Evolutionary conservation across 164 flowering plant species (phyloP), one percentile per base, ranked within the genome.

Genomic region (Magnolia officinalis): DNA sequence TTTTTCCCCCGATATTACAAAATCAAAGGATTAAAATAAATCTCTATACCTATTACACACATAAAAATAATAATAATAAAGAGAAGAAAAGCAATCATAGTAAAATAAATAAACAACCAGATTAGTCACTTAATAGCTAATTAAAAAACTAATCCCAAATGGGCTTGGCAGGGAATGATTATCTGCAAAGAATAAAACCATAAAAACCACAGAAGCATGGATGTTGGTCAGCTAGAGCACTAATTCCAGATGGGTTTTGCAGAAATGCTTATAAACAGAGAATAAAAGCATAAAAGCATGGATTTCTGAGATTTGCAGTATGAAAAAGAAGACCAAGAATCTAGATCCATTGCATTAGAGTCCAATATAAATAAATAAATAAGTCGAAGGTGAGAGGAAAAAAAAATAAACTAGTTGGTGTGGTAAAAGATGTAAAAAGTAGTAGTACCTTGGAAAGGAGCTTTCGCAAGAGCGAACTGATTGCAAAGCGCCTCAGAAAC

Each of bases 121-220:
- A 69, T 29, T 5, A 14, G 19, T 24, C 50, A 52, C 29, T 73
- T 58, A 8, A 8, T 37, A 63, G 24, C 58, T 59, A 23, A 29
- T 49, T 68, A 8, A 6, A 37, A 37, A 4, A 49, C 24, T 26
- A 71, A 23, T 50, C 20, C 59, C 51, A 21, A 63, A 29, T 64
- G 78, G 78, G 78, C 52, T 16, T 75, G 63, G 65, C 72, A 68
- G n/a, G 51, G 31, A 68, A 20, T 14, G 5, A 18, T 29, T 4
- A 68, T 6, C 71, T 68, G 23, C 71, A 68, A 13, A 37, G 71
- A 31, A 68, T 68, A 68, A 68, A 68, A 29, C n/a, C 20, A 68
- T 29, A 29, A 37, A n/a, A 23, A 37, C 6, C 45, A 37, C 45
- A 5, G 45, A 37, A 37, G 11, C 68, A 65, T 20, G 29, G 18